Conservation (phyloP, 306 rosid species). For the Begonia loranthoides region DNA sequence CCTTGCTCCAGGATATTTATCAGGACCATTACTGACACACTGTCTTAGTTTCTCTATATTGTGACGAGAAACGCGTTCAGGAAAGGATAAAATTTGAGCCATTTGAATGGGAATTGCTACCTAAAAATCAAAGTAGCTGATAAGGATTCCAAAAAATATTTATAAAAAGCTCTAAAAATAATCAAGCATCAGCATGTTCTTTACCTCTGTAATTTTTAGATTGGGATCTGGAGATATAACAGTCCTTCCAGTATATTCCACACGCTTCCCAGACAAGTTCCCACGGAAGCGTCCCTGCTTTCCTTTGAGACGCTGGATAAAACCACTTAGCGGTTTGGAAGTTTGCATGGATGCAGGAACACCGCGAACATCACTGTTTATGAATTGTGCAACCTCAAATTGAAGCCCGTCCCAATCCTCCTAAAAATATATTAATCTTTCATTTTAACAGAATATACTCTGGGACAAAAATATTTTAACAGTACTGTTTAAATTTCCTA, state of each 20-base stretch:
- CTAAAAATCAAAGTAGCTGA: constrained; percentile 26
- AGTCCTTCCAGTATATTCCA: constrained; percentile 84
- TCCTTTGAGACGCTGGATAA: constrained; percentile 89
- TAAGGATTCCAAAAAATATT: constrained; percentile 2
- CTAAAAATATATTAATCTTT: constrained; percentile 23
- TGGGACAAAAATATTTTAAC: too few relatives aligned
- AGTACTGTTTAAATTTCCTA: too few relatives aligned
- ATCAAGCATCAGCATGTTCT: constrained; percentile 10
- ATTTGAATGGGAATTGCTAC: constrained; percentile 89
- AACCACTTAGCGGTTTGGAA: constrained; percentile 47
- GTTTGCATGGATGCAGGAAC: constrained; percentile 28
- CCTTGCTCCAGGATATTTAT: constrained; percentile 91
- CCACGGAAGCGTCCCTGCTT: constrained; percentile 93
- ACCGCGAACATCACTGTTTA: constrained; percentile 77
- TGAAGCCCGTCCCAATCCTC: constrained; percentile 56
- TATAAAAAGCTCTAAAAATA: constrained; percentile 1
- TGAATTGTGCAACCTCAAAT: constrained; percentile 59
- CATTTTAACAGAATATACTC: too few relatives aligned
- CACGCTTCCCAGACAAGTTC: constrained; percentile 90
- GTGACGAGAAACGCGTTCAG: constrained; percentile 81
- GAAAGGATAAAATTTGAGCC: constrained; percentile 79
- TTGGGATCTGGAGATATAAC: constrained; percentile 98
- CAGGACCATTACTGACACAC: constrained; percentile 77
- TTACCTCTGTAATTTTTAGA: constrained; percentile 83
- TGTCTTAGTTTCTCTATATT: constrained; percentile 84